Evolutionary conservation across 163 green algal species (phyloP).

Genomic region (Trebouxia gelatinosa): DNA sequence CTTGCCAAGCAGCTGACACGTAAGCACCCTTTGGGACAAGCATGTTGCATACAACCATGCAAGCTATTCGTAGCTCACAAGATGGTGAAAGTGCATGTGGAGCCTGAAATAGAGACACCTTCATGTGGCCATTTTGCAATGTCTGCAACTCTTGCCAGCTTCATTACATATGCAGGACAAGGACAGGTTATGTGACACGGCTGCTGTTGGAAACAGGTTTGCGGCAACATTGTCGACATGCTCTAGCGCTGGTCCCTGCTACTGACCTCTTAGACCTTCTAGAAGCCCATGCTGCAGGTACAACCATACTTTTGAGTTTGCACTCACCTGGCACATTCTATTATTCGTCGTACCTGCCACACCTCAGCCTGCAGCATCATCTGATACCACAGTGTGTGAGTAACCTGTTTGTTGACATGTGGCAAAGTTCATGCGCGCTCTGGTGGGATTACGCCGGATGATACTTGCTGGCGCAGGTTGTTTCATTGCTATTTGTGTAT

Average conservation of each 20-base stretch:
- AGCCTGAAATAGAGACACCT: not conserved
- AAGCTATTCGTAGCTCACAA: too few relatives aligned
- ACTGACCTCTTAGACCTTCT: slow-evolving; percentile 11
- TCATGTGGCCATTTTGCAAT: not conserved
- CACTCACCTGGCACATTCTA: not conserved
- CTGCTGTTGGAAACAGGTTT: slow-evolving; percentile 11
- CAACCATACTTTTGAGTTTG: not conserved
- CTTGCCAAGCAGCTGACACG: slow-evolving; percentile 12
- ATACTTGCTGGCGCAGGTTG: too few relatives aligned
- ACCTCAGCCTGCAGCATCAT: too few relatives aligned
- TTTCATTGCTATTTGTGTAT: not conserved
- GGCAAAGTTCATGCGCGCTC: not conserved
- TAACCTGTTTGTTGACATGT: not conserved
- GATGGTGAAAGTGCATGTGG: not conserved
- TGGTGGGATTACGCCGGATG: too few relatives aligned
- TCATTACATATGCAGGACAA: slow-evolving; percentile 1
- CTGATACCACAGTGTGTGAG: not conserved
- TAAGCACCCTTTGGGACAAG: not conserved
- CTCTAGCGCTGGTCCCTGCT: not conserved
- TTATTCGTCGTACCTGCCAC: not conserved
- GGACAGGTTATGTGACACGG: slow-evolving; percentile 17
- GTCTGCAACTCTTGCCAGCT: not conserved
- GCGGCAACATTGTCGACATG: slow-evolving; percentile 3
- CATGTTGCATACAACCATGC: not conserved
- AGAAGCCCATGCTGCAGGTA: slow-evolving; percentile 14